Percentiles rank a stretch among this genome's conserved stretches.
phyloP scores from a whole-genome alignment of 2,329 filamentous ascomycete genomes.

The Aspergillus sp. region DNA sequence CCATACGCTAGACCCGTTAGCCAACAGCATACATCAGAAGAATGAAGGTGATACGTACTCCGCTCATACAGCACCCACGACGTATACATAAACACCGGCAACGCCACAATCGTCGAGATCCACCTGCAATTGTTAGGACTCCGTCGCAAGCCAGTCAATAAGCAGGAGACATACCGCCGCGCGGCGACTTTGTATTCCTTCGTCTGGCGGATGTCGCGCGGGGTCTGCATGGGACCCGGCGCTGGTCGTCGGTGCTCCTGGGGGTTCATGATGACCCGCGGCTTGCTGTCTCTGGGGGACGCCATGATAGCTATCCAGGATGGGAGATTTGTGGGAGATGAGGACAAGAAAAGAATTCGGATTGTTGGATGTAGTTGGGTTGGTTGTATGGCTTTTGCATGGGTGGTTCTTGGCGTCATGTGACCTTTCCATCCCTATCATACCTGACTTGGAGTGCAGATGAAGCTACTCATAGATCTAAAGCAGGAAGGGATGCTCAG shows the following conservation, averaged over 20 bases:
- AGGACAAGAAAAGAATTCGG: no score
- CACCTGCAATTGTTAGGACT: conserved; percentile 18
- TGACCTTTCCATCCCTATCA: not conserved
- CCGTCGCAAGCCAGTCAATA: no score
- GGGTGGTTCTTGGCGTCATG: not conserved
- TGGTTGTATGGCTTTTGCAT: no score
- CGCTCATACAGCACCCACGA: conserved; percentile 33
- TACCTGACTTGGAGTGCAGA: no score
- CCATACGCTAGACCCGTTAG: conserved; percentile 21
- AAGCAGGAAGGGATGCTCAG: no score
- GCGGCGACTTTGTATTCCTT: conserved; percentile 40
- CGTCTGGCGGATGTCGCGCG: conserved; percentile 37
- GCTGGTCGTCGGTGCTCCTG: conserved; percentile 5
- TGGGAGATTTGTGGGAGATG: not conserved
- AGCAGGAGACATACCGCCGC: conserved; percentile 27
- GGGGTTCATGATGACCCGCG: conserved; percentile 14
- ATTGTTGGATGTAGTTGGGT: no score
- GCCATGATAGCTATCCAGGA: conserved; percentile 3
- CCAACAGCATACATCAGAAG: not conserved
- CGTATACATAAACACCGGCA: conserved; percentile 31
- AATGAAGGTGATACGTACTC: conserved; percentile 17
- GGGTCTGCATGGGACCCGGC: conserved; percentile 11
- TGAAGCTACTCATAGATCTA: no score
- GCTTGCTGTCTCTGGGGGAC: conserved; percentile 9
- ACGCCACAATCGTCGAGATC: conserved; percentile 30